Conservation (phyloP, 192 early-diverging fungal genomes). For the Rhizoclosmatium globosum region DNA sequence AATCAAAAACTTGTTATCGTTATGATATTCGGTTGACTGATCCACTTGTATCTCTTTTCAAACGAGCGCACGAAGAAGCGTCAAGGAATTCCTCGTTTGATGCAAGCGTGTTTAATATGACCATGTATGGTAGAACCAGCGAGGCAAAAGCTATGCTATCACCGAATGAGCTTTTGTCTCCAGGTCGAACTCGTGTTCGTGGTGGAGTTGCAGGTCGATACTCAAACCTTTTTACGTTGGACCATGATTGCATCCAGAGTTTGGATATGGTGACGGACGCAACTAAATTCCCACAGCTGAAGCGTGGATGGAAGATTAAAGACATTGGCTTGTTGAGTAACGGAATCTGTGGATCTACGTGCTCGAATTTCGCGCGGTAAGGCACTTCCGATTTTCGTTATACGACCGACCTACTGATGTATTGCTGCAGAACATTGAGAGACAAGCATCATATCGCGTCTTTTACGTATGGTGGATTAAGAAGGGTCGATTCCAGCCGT, state of each 20-base stretch:
- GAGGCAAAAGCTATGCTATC: neutral
- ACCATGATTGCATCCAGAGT: neutral
- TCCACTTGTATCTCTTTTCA: neutral
- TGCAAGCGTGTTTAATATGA: constrained; percentile 8
- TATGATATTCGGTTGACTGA: constrained; percentile 9
- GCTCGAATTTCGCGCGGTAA: constrained; percentile 1
- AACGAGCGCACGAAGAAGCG: neutral
- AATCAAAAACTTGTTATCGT: constrained; percentile 5
- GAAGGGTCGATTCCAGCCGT: neutral
- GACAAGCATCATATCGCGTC: neutral
- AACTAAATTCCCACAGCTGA: neutral
- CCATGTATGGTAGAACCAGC: neutral
- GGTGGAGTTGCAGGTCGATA: neutral
- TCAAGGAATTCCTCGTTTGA: neutral
- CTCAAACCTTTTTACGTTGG: neutral
- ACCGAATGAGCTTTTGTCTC: neutral
- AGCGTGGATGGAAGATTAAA: constrained; percentile 8
- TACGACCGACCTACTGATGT: neutral
- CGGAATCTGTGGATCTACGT: constrained; percentile 22
- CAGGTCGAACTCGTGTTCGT: neutral
- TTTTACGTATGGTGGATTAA: neutral
- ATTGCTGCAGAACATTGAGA: neutral
- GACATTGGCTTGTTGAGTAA: constrained; percentile 6
- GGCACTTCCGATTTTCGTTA: neutral
- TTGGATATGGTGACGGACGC: constrained; percentile 1